Evolutionary conservation across 1,139 yeast species (phyloP), one percentile per base, ranked within the genome.

Genomic region (Geotrichum phurueaensis): DNA sequence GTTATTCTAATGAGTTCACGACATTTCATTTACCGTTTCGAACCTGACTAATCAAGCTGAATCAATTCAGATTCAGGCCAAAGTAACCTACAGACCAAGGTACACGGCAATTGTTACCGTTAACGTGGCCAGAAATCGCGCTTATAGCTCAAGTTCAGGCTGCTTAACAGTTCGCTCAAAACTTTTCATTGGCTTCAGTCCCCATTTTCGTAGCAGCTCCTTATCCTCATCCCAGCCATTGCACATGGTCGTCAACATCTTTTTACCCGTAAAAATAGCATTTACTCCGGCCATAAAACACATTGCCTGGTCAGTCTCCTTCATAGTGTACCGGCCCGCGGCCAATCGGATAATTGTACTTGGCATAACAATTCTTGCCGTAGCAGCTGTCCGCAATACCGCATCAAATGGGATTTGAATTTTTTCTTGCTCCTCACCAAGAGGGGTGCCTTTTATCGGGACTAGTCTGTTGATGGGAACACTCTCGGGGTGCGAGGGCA

Each of bases 211-310:
- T 49, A 87, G 75, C 89, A 87, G 83, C 10, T 74, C 79, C 65
- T 80, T 85, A 70, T 87, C 95, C 70, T 87, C 94, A 56, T 87
- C 90, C 94, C 94, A 87, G 2, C 91, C 92, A 65, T 84, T 85
- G 71, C 95, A 87, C 85, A 85, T 84, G 2, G 95, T 87, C 2
- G 95, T 87, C 64, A 87, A 75, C 94, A 87, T 87, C 67, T 81
- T 84, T 72, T 87, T 87, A 25, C 95, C 95, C 0, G 94, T 87
- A 71, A 87, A 87, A 57, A 87, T 85, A 18, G 94, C 92, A 73
- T 87, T 87, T 63, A 87, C 85, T 13, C 95, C 95, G 53, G 87
- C 84, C 84, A 86, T 79, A 71, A 87, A 87, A 66, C 92, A 86
- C 69, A 87, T 72, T 61, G 86, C 82, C 69, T 87, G 95, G 67